Base-by-base conservation (phyloP, 371 early-diverging fungal genomes). In the Apophysomyces sp. region DNA sequence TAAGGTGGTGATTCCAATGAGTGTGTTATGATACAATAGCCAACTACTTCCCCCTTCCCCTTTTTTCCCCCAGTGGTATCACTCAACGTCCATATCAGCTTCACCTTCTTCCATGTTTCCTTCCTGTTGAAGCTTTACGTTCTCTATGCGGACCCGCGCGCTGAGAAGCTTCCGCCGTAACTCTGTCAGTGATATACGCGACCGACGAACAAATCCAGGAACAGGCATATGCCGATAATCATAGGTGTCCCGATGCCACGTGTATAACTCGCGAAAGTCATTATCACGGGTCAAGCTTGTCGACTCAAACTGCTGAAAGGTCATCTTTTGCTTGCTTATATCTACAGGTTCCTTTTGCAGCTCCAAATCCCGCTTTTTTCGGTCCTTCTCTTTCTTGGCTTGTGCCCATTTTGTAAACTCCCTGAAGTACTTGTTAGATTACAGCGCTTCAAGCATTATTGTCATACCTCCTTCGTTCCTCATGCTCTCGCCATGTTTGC, bases 271-370 rank as follows among this genome's bases (percentile, higher is more conserved):
- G 5, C 62, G 64, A 62, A 67, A 77, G 41, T 77, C 77, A 15
- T 55, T 62, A 44, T 72, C 74, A 41, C 60, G 44, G 2, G 15
- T 30, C 51, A 77, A 49, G 8, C 44, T 29, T 26, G 55, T 61
- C n/a, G 40, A 28, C 34, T 77, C 77, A 58, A 66, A 77, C 9
- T 44, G 18, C 11, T 60, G 34, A 37, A 72, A 70, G 18, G 29
- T 24, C 63, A 74, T 60, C 52, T 77, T 77, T 62, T 77, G 71
- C 40, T 58, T 57, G 64, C 77, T 77, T 36, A 77, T 77, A 58
- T 77, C 69, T 32, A 68, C 61, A 15, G 49, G 32, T 16, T 57
- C 18, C 24, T 44, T 44, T 44, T 44, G 4, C 54, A 28, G 37
- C 63, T 58, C 72, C 68, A 63, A 29, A 24, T 36, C 16, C 13